These are phyloP conservation scores for Dioscorea alata DNA, from an alignment of 106 monocot genomes.

Conservation along the genomic window DNA sequence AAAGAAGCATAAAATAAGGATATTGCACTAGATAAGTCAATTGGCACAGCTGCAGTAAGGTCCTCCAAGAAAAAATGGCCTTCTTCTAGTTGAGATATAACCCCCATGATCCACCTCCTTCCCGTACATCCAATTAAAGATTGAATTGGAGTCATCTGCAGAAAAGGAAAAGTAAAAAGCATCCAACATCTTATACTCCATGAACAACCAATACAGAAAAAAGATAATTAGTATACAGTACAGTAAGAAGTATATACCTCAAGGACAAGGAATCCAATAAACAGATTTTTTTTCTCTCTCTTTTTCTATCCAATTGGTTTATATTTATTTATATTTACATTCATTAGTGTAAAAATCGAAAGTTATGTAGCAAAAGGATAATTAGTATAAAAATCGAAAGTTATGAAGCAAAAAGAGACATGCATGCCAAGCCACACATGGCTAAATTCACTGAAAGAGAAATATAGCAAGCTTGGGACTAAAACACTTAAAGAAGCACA, in stretches of 20 bases:
- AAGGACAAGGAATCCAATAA: too few relatives aligned
- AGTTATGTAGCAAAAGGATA: neutral
- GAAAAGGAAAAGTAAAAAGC: too few relatives aligned
- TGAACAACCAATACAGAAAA: neutral
- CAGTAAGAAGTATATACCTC: too few relatives aligned
- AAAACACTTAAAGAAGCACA: constrained; percentile 3
- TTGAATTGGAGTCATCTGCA: constrained; percentile 85
- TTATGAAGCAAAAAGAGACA: neutral
- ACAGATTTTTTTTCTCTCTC: too few relatives aligned
- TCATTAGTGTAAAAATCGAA: neutral
- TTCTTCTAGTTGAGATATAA: constrained; percentile 95
- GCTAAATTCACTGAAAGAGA: neutral
- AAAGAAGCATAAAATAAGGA: constrained; percentile 46
- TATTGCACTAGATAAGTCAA: constrained; percentile 91
- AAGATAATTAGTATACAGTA: neutral
- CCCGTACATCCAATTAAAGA: constrained; percentile 86
- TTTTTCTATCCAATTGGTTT: too few relatives aligned
- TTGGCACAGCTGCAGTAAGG: constrained; percentile 79
- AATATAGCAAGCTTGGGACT: neutral
- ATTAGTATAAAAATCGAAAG: neutral
- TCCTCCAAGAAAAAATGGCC: constrained; percentile 92
- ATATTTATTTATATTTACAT: too few relatives aligned
- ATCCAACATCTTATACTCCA: too few relatives aligned
- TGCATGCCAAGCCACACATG: too few relatives aligned
- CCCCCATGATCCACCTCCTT: constrained; percentile 93